Percentiles rank a stretch among this genome's conserved stretches.
Evolutionary conservation across 169 alveolate genomes (phyloP).

Genomic region (Plasmodium knowlesi): DNA sequence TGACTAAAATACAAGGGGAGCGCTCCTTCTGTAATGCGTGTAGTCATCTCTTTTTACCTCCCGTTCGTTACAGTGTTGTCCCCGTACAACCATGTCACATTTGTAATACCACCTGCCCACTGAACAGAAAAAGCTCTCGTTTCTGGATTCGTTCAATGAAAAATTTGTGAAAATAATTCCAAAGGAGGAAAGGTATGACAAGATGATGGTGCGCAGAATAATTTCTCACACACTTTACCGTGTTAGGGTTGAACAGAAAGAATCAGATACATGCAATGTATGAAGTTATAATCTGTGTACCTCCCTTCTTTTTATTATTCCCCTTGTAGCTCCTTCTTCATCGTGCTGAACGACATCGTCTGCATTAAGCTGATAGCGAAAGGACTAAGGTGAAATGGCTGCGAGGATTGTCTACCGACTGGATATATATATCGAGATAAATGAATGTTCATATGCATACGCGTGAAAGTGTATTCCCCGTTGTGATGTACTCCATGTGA

Average conservation of each 20-base stretch:
- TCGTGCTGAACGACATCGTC: conserved; percentile 42
- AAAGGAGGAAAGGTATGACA: conserved; percentile 44
- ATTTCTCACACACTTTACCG: background rate
- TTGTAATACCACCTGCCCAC: background rate
- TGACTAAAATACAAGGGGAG: background rate
- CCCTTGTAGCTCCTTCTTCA: conserved; percentile 26
- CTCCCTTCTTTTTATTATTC: background rate
- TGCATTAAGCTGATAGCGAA: conserved; percentile 21
- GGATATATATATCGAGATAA: background rate
- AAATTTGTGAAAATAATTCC: conserved; percentile 36
- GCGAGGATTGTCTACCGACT: background rate
- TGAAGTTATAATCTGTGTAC: background rate
- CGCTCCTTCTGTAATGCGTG: background rate
- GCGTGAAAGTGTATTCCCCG: background rate
- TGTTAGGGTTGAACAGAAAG: background rate
- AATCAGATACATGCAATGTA: background rate
- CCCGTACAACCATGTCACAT: background rate
- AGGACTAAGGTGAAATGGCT: conserved; percentile 31
- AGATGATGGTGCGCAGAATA: background rate
- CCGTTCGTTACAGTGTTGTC: background rate
- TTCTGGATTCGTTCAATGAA: conserved; percentile 25
- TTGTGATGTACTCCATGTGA: background rate
- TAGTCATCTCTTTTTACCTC: background rate
- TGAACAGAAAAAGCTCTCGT: conserved; percentile 34
- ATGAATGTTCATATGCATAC: background rate